These are phyloP conservation scores for Umbelopsis isabellina DNA, from an alignment of 192 early-diverging fungal genomes.

Conservation along the genomic window DNA sequence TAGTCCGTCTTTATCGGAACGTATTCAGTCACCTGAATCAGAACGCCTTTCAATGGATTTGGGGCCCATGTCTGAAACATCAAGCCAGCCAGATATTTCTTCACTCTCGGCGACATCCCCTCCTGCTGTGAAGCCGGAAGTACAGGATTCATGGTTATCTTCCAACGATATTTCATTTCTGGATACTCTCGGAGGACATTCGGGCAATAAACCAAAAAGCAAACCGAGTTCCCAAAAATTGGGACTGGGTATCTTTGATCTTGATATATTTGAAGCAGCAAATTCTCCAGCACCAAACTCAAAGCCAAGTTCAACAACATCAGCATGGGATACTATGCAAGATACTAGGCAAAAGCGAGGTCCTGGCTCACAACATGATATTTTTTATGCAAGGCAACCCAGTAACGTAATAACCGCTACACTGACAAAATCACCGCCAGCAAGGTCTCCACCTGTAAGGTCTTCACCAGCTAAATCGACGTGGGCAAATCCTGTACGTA, in stretches of 20 bases:
- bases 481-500: no score
- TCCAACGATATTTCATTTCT: conserved; percentile 12
- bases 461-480: no score
- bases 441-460: no score
- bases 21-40: no score
- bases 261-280: conserved; percentile 1
- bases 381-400: no score
- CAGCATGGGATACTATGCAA: neutral
- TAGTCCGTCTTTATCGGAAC: no score
- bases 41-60: no score
- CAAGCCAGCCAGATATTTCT: no score
- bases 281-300: neutral
- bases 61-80: no score
- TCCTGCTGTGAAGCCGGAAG: neutral
- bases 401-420: no score
- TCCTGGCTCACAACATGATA: no score
- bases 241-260: neutral
- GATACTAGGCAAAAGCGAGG: neutral
- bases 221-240: neutral
- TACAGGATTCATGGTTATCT: neutral
- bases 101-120: neutral
- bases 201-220: neutral
- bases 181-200: neutral
- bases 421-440: no score
- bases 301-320: neutral